Evolutionary conservation across 1,139 yeast genomes (phyloP), one percentile per base, ranked within the genome.

Genomic region (Yamadazyma sp.): DNA sequence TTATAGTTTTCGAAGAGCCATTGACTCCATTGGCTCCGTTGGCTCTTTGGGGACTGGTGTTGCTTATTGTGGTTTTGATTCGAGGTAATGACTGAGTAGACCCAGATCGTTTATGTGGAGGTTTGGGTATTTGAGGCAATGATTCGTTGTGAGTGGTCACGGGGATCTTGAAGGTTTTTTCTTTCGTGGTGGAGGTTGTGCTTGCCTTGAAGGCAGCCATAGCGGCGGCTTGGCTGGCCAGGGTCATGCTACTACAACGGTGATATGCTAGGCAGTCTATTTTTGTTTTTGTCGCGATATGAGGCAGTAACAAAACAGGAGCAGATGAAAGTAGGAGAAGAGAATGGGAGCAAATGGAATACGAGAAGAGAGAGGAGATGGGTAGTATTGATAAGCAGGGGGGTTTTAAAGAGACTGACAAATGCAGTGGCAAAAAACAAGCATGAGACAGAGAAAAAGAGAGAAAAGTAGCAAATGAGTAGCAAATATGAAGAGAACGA

Each of bases 191-290:
- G 18, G 29, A 5, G 14, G 42, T 40, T 7, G 31, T 47, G 6
- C 42, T 35, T 8, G 57, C 53, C 33, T 54, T 61, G 40, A 62
- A 62, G 2, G 68, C 68, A 3, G 67, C 67, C 45, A 61, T 42
- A 3, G 68, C 68, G n/a, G 68, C 68, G 2, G 66, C 64, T 32
- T 57, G 59, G 39, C 61, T 59, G 12, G 57, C 59, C 38, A 58
- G 56, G 37, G 28, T 21, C 37, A 34, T 34, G n/a, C 4, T 11
- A 3, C 3, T 3, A 9, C n/a, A 7, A 4, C 7, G 14, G 11
- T 15, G 9, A 11, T 27, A 23, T 23, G 26, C 26, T 23, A 23
- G n/a, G 13, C 8, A 16, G 16, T 14, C 11, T 29, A 16, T 16
- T 29, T 29, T 16, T 29, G 5, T 23, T 23, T 10, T 23, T 23